Evolutionary conservation across 2,329 filamentous ascomycete genomes (phyloP).

Genomic region (Hypoxylon sp.): DNA sequence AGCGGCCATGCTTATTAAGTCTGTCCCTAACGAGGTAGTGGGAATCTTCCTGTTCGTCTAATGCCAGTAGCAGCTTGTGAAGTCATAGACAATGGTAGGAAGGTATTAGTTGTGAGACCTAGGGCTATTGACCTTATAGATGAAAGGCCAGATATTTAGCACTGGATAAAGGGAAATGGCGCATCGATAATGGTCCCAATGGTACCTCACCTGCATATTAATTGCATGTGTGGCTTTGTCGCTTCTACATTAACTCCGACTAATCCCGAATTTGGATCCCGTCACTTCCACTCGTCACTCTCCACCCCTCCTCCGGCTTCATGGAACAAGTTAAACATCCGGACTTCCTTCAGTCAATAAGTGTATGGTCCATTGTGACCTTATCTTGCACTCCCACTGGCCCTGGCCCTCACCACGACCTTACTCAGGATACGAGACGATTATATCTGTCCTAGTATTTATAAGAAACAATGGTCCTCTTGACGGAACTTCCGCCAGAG

Average conservation of each 20-base stretch:
- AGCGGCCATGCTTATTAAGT: neutral
- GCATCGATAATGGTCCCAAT: conserved; percentile 14
- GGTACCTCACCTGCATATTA: no score
- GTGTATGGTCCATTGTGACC: conserved; percentile 20
- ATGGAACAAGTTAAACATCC: conserved; percentile 13
- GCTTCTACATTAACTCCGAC: conserved; percentile 36
- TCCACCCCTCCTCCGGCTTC: conserved; percentile 21
- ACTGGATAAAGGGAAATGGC: conserved; percentile 21
- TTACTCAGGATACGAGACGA: conserved; percentile 12
- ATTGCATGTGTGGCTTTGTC: neutral
- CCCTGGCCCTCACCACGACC: conserved; percentile 5
- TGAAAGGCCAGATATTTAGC: conserved; percentile 21
- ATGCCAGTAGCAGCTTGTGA: neutral
- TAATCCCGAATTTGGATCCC: neutral
- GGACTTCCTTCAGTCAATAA: conserved; percentile 11
- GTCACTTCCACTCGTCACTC: conserved; percentile 1
- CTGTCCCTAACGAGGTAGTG: neutral
- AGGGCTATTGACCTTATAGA: neutral
- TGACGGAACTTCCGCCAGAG: conserved; percentile 69
- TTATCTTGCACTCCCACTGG: conserved; percentile 20
- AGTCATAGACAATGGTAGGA: neutral
- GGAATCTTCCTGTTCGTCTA: neutral
- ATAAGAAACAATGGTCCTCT: conserved; percentile 45
- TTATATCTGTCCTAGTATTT: neutral
- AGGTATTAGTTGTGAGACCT: neutral